These are phyloP conservation scores for Eustoma russellianum DNA, from an alignment of 257 asterid species.

Conservation along the genomic window DNA sequence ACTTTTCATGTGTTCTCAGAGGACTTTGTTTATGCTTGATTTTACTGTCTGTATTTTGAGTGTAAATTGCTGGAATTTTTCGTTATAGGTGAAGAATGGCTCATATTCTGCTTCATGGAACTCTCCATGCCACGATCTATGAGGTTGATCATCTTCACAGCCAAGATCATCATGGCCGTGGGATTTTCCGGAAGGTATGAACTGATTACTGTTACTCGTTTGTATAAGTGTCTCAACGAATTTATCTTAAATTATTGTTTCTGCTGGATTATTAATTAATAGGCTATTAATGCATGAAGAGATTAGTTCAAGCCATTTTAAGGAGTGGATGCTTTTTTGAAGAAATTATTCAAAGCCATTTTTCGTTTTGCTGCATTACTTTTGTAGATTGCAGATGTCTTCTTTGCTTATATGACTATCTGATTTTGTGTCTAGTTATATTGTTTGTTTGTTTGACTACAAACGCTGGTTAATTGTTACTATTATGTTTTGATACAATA, in stretches of 20 bases:
- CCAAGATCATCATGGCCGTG: slow-evolving; percentile 19
- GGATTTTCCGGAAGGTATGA: slow-evolving; percentile 27
- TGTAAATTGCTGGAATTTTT: not conserved
- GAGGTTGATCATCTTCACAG: slow-evolving; percentile 30
- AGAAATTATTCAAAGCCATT: no score
- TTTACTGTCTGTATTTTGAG: not conserved
- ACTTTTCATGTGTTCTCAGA: no score
- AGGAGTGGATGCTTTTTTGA: no score
- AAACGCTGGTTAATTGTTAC: no score
- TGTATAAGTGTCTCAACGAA: not conserved
- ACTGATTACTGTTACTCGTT: slow-evolving; percentile 3
- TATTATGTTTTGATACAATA: no score
- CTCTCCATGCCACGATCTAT: slow-evolving; percentile 35
- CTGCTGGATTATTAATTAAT: no score
- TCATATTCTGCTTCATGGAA: slow-evolving; percentile 32
- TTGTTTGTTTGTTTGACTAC: no score
- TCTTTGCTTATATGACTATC: not conserved
- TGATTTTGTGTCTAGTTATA: no score
- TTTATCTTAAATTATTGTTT: not conserved
- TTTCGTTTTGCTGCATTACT: not conserved
- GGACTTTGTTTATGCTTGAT: not conserved
- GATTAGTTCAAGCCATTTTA: no score
- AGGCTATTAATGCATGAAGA: no score
- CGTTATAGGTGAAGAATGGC: slow-evolving; percentile 25
- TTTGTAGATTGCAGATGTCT: not conserved